Evolutionary conservation across 306 rosid species (phyloP).

Genomic region (Quercus gilva): DNA sequence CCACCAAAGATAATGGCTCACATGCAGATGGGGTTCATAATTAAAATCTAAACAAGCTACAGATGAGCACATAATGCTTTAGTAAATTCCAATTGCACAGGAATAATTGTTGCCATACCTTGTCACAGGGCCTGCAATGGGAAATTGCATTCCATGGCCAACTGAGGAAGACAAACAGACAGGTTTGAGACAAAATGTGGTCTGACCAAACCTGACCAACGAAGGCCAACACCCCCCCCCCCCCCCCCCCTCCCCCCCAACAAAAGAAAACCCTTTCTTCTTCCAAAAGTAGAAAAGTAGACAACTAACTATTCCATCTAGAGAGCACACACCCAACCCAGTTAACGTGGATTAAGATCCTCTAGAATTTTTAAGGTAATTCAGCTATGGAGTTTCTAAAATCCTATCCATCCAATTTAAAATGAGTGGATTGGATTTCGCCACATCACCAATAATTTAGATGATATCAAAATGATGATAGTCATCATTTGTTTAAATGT

Average conservation of each 20-base stretch:
- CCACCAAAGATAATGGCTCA: background rate
- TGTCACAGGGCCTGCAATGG: background rate
- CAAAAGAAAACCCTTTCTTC: background rate
- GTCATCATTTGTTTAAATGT: too few species aligned
- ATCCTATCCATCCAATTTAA: too few species aligned
- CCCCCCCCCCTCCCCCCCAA: background rate
- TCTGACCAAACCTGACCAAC: too few species aligned
- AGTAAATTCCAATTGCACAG: background rate
- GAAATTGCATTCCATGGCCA: background rate
- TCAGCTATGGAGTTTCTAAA: too few species aligned
- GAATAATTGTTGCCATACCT: background rate
- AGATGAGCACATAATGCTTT: background rate
- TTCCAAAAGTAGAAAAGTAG: background rate
- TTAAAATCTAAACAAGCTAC: background rate
- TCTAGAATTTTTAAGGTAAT: too few species aligned
- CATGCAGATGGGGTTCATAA: background rate
- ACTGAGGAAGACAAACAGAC: too few species aligned
- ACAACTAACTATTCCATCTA: background rate
- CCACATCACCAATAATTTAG: too few species aligned
- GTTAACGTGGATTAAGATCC: too few species aligned
- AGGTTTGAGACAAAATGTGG: too few species aligned
- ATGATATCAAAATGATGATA: too few species aligned
- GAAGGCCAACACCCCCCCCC: background rate
- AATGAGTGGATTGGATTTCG: too few species aligned
- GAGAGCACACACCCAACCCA: background rate